Evolutionary conservation across 768 basidiomycete species (phyloP), one percentile per base, ranked within the genome.

Genomic region (Lyophyllum atratum): DNA sequence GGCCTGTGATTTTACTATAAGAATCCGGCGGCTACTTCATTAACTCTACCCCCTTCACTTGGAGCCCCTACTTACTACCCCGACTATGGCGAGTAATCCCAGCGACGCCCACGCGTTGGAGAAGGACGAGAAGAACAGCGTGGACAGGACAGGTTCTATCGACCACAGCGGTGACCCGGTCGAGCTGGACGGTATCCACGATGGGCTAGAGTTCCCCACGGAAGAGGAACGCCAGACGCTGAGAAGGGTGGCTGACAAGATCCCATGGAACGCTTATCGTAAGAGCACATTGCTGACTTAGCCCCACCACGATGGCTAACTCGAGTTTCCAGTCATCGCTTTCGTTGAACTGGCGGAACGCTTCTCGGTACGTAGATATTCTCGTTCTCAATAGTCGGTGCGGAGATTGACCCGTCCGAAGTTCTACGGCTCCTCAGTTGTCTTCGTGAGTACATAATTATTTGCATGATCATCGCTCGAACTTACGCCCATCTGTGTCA

Each of bases 301-400:
- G 39, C 3, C 17, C 25, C n/a, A n/a, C 50, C 28, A 25, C 26
- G 19, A 6, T n/a, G n/a, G 26, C 52, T 53, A 29, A 55, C 12
- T 28, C 24, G 3, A 21, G 42, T 15, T 24, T 46, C 11, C 51
- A 87, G 85, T 86, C 51, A 86, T 90, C 51, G 87, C 85, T 10
- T 26, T 86, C 29, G 76, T 89, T 28, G 88, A 90, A 67, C 70
- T 89, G 40, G 86, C 85, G 3, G 90, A 91, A 65, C 84, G 89
- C 14, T 91, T 91, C 71, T 90, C 89, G 39, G 82, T 85, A 59
- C 47, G 79, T 68, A 14, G 12, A 9, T 4, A 2, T 26, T 2
- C 11, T 14, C 12, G 34, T 37, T 47, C 17, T 14, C 22, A 11
- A n/a, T 17, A 9, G 26, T 3, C 1, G n/a, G 22, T 29, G 25